These are phyloP conservation scores for Iris pallida DNA, from an alignment of 116 monocot species.

Conservation along the genomic window DNA sequence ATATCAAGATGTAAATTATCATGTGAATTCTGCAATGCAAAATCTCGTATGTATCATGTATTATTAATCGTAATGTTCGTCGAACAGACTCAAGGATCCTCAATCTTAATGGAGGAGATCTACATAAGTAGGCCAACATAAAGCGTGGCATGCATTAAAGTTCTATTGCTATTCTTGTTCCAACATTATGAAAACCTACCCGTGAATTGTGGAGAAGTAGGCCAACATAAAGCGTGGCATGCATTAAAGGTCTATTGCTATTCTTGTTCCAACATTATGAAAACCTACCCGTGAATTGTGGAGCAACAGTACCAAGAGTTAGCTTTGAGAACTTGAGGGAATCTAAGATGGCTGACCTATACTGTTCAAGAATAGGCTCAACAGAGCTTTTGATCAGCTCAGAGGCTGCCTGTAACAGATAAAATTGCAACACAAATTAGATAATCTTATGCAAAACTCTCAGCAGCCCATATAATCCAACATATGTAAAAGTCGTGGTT, in stretches of 20 bases:
- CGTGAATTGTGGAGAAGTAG: no score
- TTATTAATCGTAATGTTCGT: no score
- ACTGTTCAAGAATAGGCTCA: constrained; percentile 91
- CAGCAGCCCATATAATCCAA: neutral
- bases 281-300: constrained; percentile 87
- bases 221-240: no score
- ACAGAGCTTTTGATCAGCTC: constrained; percentile 82
- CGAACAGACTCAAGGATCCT: no score
- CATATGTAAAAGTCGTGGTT: neutral
- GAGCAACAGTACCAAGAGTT: constrained; percentile 95
- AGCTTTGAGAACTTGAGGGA: constrained; percentile 92
- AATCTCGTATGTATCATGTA: no score
- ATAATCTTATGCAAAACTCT: neutral
- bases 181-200: constrained; percentile 33
- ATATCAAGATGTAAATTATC: neutral
- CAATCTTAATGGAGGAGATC: no score
- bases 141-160: no score
- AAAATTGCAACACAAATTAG: constrained; percentile 7
- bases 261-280: neutral
- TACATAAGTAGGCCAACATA: no score
- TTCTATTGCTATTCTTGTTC: neutral
- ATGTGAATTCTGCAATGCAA: neutral
- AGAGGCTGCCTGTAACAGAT: constrained; percentile 73
- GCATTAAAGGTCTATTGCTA: no score
- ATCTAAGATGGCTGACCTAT: constrained; percentile 60